A percentile compares a stretch with the other conserved stretches of the same genome.
Conservation (phyloP, 1,284 basidiomycete species). For the Coniferiporia sulphurascens region DNA sequence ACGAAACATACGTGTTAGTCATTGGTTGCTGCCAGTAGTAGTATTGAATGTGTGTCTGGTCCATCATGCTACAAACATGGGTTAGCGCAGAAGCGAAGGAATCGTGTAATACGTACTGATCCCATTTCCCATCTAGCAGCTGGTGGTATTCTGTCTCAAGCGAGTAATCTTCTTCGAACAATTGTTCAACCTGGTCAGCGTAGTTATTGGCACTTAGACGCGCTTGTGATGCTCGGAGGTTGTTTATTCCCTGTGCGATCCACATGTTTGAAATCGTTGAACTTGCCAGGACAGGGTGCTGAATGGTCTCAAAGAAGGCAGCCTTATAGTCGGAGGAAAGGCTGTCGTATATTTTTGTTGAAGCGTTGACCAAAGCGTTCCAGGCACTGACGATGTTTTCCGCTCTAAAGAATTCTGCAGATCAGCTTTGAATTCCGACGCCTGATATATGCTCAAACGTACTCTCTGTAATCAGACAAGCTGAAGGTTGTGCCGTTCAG, state of each 20-base stretch:
- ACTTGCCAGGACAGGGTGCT: conserved; percentile 57
- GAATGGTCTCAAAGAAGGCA: conserved; percentile 65
- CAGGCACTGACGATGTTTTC: conserved; percentile 49
- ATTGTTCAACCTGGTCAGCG: conserved; percentile 48
- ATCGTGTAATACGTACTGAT: conserved; percentile 36
- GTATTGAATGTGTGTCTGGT: conserved; percentile 52
- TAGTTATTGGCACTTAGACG: conserved; percentile 54
- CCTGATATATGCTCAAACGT: conserved; percentile 24
- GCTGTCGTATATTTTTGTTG: conserved; percentile 50
- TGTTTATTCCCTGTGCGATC: conserved; percentile 55
- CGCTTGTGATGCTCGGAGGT: conserved; percentile 59
- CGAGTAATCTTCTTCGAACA: conserved; percentile 56
- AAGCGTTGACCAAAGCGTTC: conserved; percentile 43
- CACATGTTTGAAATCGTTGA: conserved; percentile 53
- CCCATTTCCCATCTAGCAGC: conserved; percentile 47
- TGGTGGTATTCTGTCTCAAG: conserved; percentile 49
- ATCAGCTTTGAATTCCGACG: background rate
- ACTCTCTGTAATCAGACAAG: conserved; percentile 65
- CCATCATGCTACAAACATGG: conserved; percentile 51
- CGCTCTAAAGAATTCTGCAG: conserved; percentile 35
- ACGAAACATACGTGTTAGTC: background rate
- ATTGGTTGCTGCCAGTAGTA: background rate
- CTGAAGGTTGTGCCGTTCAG: conserved; percentile 60
- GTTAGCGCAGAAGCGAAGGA: background rate
- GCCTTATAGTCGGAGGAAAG: conserved; percentile 43